Conservation (phyloP, 78 protist genomes). For the Dictyostelium discoideum region DNA sequence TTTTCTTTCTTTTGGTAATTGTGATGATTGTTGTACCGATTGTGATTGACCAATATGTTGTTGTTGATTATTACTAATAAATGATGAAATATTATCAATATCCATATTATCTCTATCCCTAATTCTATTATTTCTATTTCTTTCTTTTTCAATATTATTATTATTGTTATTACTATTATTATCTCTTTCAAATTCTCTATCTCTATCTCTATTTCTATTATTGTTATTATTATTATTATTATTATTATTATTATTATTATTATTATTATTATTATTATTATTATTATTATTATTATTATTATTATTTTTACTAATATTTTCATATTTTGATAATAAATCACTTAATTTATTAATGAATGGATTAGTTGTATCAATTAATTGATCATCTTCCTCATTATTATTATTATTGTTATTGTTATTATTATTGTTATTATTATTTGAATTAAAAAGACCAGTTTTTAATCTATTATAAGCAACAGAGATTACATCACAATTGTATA, state of each 20-base stretch:
- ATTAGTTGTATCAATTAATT: constrained; percentile 21
- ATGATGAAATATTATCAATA: background rate
- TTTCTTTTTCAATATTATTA: background rate
- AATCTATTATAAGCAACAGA: constrained; percentile 23
- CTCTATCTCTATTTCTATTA: background rate
- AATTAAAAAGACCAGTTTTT: background rate
- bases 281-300: background rate
- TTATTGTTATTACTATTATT: background rate
- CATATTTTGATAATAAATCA: constrained; percentile 39
- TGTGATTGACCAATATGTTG: background rate
- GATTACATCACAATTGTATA: constrained; percentile 23
- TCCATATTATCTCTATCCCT: background rate
- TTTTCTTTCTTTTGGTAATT: constrained; percentile 24
- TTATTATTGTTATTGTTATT: background rate
- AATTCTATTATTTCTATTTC: background rate
- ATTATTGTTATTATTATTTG: background rate
- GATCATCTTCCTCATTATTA: background rate
- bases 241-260: background rate
- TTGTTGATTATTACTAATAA: background rate
- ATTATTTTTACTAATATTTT: background rate
- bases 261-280: background rate
- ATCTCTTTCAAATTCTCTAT: background rate
- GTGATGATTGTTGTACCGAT: background rate
- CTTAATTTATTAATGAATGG: constrained; percentile 10
- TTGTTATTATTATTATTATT: background rate